Percentiles rank a stretch among this genome's conserved stretches.
These are phyloP conservation scores for Fusarium sambucinum DNA, from an alignment of 2,329 filamentous ascomycete species.

Conservation along the genomic window DNA sequence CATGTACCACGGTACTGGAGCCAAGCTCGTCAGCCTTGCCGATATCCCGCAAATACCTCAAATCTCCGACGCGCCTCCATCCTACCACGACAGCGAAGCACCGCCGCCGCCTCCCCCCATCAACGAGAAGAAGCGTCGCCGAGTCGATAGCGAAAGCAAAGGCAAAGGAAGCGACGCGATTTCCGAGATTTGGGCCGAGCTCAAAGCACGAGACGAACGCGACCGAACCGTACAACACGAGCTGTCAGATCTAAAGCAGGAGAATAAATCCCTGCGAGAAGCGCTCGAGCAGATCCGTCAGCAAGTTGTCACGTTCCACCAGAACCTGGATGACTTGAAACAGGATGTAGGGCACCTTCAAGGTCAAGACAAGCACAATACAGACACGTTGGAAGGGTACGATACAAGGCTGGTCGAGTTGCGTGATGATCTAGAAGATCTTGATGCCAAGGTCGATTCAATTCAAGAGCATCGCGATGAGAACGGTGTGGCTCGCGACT, in stretches of 20 bases:
- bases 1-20: slow-evolving; percentile 16
- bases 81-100: slow-evolving; percentile 12
- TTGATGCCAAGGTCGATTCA: slow-evolving; percentile 29
- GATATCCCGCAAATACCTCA: not conserved
- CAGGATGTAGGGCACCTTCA: slow-evolving; percentile 19
- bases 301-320: slow-evolving; percentile 5
- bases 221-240: slow-evolving; percentile 14
- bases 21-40: slow-evolving; percentile 16
- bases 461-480: slow-evolving; percentile 25
- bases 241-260: not conserved
- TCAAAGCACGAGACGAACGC: slow-evolving; percentile 15
- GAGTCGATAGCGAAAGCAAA: not conserved
- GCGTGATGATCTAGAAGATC: slow-evolving; percentile 17
- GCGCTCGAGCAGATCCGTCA: slow-evolving; percentile 1
- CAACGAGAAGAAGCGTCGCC: slow-evolving; percentile 23
- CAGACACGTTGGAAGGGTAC: slow-evolving; percentile 17
- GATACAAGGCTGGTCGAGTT: slow-evolving; percentile 23
- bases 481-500: slow-evolving; percentile 18
- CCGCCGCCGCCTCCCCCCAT: slow-evolving; percentile 11
- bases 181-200: slow-evolving; percentile 11
- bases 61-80: slow-evolving; percentile 11
- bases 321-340: slow-evolving; percentile 1
- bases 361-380: slow-evolving; percentile 8
- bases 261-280: slow-evolving; percentile 5
- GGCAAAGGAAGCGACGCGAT: not conserved